phyloP scores from a whole-genome alignment of 345 rosid genomes.

The Garcia nutans region DNA sequence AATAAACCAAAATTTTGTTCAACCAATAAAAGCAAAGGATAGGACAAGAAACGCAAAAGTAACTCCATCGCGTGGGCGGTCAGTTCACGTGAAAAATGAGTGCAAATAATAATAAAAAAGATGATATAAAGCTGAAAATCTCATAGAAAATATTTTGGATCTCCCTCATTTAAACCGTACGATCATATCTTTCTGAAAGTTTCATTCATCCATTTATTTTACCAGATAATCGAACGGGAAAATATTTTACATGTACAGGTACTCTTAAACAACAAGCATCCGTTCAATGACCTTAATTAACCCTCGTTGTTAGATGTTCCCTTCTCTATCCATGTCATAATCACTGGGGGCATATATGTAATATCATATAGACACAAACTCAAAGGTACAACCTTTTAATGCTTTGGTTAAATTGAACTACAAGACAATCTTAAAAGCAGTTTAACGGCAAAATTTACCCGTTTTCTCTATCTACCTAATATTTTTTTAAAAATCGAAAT shows the following conservation, averaged over 20 bases:
- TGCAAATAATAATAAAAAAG: neutral
- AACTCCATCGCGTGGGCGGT: neutral
- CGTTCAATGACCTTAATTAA: neutral
- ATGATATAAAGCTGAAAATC: neutral
- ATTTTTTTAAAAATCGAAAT: no score
- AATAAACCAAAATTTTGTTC: neutral
- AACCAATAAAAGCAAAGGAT: neutral
- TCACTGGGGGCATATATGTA: slow-evolving; percentile 22
- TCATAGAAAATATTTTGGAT: neutral
- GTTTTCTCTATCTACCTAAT: slow-evolving; percentile 8
- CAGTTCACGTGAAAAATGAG: slow-evolving; percentile 6
- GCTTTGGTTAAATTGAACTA: neutral
- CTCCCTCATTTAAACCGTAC: neutral
- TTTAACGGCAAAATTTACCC: slow-evolving; percentile 19
- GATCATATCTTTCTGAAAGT: neutral
- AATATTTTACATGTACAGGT: neutral
- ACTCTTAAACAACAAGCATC: neutral
- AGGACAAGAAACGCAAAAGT: neutral
- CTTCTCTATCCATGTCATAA: neutral
- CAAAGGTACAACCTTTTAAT: neutral
- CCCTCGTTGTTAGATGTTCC: neutral
- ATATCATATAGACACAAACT: neutral
- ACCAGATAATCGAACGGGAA: neutral
- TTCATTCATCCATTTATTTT: neutral
- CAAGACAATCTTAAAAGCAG: slow-evolving; percentile 19